Percentiles rank a stretch among this genome's conserved stretches.
phyloP scores from a whole-genome alignment of 306 rosid genomes.

The Fragaria vesca region DNA sequence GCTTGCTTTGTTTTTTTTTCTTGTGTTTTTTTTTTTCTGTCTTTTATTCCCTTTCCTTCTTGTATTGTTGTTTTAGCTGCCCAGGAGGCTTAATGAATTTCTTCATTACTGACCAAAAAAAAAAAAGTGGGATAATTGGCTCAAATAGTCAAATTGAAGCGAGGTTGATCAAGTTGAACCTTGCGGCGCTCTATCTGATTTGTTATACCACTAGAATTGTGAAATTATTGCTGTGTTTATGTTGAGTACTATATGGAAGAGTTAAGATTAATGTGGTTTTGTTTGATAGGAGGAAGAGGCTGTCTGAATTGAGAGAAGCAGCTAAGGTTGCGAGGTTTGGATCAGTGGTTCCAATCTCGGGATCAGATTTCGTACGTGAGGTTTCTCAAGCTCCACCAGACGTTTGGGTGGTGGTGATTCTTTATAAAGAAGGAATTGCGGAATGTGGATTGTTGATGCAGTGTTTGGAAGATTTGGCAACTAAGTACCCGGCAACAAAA shows the following conservation, averaged over 20 bases:
- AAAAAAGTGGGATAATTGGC: not conserved
- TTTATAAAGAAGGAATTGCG: conserved; percentile 86
- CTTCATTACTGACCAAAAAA: too few species aligned
- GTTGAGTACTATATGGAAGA: not conserved
- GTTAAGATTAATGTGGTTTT: not conserved
- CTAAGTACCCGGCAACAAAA: conserved; percentile 83
- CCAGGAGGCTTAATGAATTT: too few species aligned
- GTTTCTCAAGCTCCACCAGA: conserved; percentile 96
- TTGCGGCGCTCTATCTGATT: not conserved
- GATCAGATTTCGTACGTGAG: conserved; percentile 94
- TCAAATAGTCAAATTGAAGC: not conserved
- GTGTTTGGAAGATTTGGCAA: conserved; percentile 79
- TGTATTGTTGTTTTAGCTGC: too few species aligned
- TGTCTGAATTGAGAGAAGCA: conserved; percentile 81
- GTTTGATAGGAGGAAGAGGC: conserved; percentile 80
- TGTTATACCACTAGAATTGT: not conserved
- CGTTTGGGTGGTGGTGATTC: conserved; percentile 96
- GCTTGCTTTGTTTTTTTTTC: too few species aligned
- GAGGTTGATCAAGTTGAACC: not conserved
- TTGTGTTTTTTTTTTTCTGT: too few species aligned
- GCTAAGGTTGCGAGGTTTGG: conserved; percentile 79
- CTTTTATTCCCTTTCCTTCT: too few species aligned
- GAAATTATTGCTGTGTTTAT: not conserved
- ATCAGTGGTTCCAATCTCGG: conserved; percentile 79
- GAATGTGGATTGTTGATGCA: conserved; percentile 85